Evolutionary conservation across 2,329 filamentous ascomycete genomes (phyloP).

Genomic region (Trichoderma sp.): DNA sequence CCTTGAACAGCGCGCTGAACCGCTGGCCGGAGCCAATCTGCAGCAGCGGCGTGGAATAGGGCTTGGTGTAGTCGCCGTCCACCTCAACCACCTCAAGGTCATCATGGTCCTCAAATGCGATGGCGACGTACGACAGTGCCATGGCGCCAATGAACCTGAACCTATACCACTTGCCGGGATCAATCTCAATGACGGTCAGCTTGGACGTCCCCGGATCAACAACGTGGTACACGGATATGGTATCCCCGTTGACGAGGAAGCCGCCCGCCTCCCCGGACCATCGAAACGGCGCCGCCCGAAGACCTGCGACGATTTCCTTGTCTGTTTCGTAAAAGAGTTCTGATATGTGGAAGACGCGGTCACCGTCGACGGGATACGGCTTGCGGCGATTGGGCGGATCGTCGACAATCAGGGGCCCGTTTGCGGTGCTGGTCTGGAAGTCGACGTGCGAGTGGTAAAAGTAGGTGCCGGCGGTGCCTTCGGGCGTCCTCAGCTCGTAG

Average conservation of each 20-base stretch:
- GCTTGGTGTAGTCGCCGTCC: constrained; percentile 58
- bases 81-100: constrained; percentile 61
- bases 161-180: constrained; percentile 62
- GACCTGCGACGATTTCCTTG: constrained; percentile 50
- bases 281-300: constrained; percentile 51
- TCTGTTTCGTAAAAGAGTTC: constrained; percentile 62
- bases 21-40: constrained; percentile 61
- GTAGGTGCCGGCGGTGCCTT: constrained; percentile 61
- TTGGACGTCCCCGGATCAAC: constrained; percentile 28
- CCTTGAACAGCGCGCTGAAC: constrained; percentile 58
- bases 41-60: constrained; percentile 49
- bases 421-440: constrained; percentile 60
- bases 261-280: constrained; percentile 60
- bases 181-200: constrained; percentile 57
- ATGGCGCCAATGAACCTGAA: constrained; percentile 61
- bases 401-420: constrained; percentile 61
- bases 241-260: constrained; percentile 30
- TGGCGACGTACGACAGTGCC: constrained; percentile 54
- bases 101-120: constrained; percentile 59
- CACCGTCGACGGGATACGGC: constrained; percentile 64
- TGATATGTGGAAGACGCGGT: constrained; percentile 55
- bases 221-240: constrained; percentile 37
- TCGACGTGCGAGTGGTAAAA: constrained; percentile 70
- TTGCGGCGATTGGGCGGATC: constrained; percentile 39
- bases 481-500: constrained; percentile 60